phyloP scores from a whole-genome alignment of 2,329 filamentous ascomycete genomes.

The Xylaria arbuscula region DNA sequence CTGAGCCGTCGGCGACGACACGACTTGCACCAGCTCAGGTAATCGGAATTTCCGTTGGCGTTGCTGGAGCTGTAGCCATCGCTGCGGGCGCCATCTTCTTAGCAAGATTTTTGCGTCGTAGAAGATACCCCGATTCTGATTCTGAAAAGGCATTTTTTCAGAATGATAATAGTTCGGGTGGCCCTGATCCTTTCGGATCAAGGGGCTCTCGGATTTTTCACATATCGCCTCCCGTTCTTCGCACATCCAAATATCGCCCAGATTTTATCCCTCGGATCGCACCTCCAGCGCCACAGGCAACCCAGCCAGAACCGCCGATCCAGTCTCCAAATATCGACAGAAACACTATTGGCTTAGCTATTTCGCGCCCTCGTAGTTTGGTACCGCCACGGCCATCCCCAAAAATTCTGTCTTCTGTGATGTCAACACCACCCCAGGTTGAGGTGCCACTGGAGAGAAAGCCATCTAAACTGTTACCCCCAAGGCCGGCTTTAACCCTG shows the following conservation, averaged over 20 bases:
- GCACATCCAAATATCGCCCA: conserved; percentile 44
- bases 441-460: conserved; percentile 47
- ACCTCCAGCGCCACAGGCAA: conserved; percentile 35
- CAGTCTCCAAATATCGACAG: conserved; percentile 40
- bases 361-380: conserved; percentile 53
- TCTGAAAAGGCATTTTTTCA: conserved; percentile 54
- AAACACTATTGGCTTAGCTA: conserved; percentile 58
- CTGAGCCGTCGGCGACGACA: conserved; percentile 21
- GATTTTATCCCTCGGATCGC: conserved; percentile 41
- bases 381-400: conserved; percentile 28
- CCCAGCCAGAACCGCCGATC: conserved; percentile 38
- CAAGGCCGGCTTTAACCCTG: conserved; percentile 58
- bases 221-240: conserved; percentile 56
- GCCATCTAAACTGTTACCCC: conserved; percentile 58
- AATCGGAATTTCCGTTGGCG: conserved; percentile 68
- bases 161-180: conserved; percentile 53
- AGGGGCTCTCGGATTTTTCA: conserved; percentile 50
- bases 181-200: conserved; percentile 43
- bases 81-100: conserved; percentile 61
- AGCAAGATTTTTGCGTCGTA: conserved; percentile 56
- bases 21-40: conserved; percentile 60
- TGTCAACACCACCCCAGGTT: conserved; percentile 39
- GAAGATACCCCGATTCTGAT: conserved; percentile 50
- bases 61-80: conserved; percentile 61
- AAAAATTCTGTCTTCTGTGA: conserved; percentile 21